These are phyloP conservation scores for Boletus sensibilis DNA, from an alignment of 768 basidiomycete species.

Conservation along the genomic window DNA sequence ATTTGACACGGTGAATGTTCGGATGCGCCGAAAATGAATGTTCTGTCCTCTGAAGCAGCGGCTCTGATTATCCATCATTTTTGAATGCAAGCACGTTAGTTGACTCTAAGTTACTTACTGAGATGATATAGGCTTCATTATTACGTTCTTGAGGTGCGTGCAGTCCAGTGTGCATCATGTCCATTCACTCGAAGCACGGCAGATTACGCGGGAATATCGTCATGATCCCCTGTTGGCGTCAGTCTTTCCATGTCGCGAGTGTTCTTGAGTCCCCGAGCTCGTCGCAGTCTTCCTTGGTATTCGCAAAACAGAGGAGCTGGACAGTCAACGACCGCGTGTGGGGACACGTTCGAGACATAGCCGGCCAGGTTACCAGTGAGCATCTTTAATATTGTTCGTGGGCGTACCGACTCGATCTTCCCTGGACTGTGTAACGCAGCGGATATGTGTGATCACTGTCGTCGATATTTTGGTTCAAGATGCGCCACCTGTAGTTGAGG, in stretches of 20 bases:
- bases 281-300: neutral
- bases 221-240: no score
- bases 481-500: neutral
- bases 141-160: neutral
- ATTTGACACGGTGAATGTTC: neutral
- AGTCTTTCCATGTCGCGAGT: neutral
- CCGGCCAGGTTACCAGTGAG: neutral
- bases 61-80: neutral
- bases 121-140: neutral
- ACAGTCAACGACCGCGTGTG: neutral
- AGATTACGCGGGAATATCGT: neutral
- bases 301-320: neutral
- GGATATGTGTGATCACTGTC: neutral
- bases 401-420: neutral
- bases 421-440: neutral
- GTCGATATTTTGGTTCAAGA: no score
- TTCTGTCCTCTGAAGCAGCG: neutral
- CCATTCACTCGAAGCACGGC: neutral
- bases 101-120: no score
- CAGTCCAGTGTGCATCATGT: neutral
- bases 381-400: no score
- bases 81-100: neutral
- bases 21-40: neutral
- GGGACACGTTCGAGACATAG: neutral
- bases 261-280: neutral